These are phyloP conservation scores for Lonicera japonica DNA, from an alignment of 129 eudicot species.

Conservation along the genomic window DNA sequence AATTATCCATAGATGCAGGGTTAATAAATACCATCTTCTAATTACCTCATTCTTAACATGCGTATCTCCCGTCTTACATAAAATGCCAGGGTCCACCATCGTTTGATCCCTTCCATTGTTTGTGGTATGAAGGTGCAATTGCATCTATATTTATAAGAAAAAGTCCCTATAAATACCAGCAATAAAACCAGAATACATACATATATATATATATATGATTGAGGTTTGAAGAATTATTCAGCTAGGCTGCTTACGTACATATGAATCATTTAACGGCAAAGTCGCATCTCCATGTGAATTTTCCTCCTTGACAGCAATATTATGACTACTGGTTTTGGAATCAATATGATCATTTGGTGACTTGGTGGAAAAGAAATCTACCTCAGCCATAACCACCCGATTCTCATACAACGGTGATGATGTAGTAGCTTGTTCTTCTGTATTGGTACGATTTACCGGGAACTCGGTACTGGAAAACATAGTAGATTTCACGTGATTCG, in stretches of 20 bases:
- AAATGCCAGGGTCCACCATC: slow-evolving; percentile 53
- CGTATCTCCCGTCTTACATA: slow-evolving; percentile 37
- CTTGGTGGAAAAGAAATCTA: slow-evolving; percentile 59
- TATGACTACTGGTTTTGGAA: slow-evolving; percentile 7
- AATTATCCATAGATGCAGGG: too few species aligned
- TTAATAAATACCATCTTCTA: neutral
- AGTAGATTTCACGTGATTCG: slow-evolving; percentile 11
- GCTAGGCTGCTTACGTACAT: slow-evolving; percentile 44
- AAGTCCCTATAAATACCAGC: slow-evolving; percentile 1
- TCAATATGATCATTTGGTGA: neutral
- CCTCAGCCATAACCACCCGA: slow-evolving; percentile 22
- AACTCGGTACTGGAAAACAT: slow-evolving; percentile 26
- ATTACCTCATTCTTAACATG: slow-evolving; percentile 65
- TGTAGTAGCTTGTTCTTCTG: slow-evolving; percentile 4
- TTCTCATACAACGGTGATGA: slow-evolving; percentile 17
- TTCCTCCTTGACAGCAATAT: slow-evolving; percentile 45
- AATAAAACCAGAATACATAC: neutral
- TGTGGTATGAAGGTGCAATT: slow-evolving; percentile 55
- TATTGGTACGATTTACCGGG: slow-evolving; percentile 13
- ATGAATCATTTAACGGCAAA: slow-evolving; percentile 7
- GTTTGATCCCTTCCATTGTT: slow-evolving; percentile 57
- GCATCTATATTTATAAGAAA: slow-evolving; percentile 34
- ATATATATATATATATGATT: neutral
- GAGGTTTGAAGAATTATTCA: neutral
- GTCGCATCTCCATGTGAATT: slow-evolving; percentile 13